Evolutionary conservation across 1,284 basidiomycete species (phyloP).

Genomic region (Pyrrhoderma noxium): DNA sequence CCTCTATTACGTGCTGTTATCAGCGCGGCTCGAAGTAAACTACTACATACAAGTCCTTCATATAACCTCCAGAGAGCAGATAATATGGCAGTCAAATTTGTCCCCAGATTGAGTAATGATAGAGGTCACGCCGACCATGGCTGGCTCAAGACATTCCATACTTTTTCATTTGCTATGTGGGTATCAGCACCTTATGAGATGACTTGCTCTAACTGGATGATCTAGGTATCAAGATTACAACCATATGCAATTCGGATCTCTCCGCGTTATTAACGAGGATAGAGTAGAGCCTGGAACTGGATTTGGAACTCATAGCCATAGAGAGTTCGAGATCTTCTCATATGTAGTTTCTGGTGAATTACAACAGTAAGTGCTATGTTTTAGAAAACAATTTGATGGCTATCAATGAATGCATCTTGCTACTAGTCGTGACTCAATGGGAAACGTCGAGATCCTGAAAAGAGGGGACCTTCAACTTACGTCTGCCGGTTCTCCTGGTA

Average conservation of each 20-base stretch:
- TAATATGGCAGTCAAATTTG: conserved; percentile 32
- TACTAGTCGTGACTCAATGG: conserved; percentile 87
- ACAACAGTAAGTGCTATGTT: conserved; percentile 51
- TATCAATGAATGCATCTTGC: too few species aligned
- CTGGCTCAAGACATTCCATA: conserved; percentile 90
- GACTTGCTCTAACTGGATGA: background rate
- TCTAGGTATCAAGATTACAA: conserved; percentile 54
- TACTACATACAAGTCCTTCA: background rate
- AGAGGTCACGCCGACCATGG: conserved; percentile 79
- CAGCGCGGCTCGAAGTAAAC: conserved; percentile 5
- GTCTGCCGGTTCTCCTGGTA: conserved; percentile 74
- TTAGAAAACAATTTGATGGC: too few species aligned
- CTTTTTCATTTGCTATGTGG: conserved; percentile 75
- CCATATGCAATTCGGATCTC: conserved; percentile 52
- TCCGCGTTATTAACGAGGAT: conserved; percentile 87
- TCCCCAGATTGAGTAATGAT: conserved; percentile 53
- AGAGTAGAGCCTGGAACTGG: conserved; percentile 72
- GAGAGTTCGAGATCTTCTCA: conserved; percentile 88
- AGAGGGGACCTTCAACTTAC: conserved; percentile 90
- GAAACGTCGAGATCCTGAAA: conserved; percentile 80
- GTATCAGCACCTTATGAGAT: conserved; percentile 22
- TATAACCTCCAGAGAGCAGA: background rate
- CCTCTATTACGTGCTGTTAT: conserved; percentile 7
- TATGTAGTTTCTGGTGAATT: conserved; percentile 76
- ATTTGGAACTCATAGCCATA: conserved; percentile 82